Conservation (phyloP, 345 rosid species). For the Laguncularia racemosa region DNA sequence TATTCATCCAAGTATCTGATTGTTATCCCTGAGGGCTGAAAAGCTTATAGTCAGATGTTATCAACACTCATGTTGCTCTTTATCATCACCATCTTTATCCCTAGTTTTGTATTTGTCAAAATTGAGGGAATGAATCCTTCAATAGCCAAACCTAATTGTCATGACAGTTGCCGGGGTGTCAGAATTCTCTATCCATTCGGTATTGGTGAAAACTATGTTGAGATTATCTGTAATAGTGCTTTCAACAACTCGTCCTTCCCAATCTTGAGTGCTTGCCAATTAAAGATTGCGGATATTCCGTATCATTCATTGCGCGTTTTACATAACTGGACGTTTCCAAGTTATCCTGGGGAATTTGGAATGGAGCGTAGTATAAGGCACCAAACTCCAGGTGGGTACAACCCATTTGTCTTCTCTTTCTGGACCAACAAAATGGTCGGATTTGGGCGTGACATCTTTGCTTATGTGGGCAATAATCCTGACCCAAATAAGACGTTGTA, state of each 20-base stretch:
- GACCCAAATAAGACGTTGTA: neutral
- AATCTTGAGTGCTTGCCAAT: neutral
- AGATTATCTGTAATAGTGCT: slow-evolving; percentile 10
- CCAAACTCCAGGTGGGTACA: neutral
- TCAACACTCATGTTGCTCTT: neutral
- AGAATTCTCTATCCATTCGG: slow-evolving; percentile 19
- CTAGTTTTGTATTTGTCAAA: neutral
- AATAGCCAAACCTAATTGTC: slow-evolving; percentile 8
- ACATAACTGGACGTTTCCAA: slow-evolving; percentile 4
- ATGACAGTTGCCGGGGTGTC: slow-evolving; percentile 11
- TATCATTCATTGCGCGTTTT: neutral
- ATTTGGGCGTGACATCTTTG: slow-evolving; percentile 8
- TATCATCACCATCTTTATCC: neutral
- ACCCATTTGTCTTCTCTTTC: slow-evolving; percentile 11
- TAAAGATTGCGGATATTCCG: slow-evolving; percentile 9
- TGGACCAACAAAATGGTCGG: slow-evolving; percentile 9
- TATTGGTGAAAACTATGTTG: slow-evolving; percentile 5
- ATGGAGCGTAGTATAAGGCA: neutral
- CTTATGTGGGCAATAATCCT: slow-evolving; percentile 5
- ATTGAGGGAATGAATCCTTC: neutral
- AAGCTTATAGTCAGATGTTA: neutral
- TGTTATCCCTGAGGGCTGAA: neutral
- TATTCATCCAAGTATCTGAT: too few relatives aligned
- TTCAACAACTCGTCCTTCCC: neutral
- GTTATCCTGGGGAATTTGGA: slow-evolving; percentile 4